Base-by-base conservation (phyloP, 345 rosid species). In the Excoecaria agallocha region DNA sequence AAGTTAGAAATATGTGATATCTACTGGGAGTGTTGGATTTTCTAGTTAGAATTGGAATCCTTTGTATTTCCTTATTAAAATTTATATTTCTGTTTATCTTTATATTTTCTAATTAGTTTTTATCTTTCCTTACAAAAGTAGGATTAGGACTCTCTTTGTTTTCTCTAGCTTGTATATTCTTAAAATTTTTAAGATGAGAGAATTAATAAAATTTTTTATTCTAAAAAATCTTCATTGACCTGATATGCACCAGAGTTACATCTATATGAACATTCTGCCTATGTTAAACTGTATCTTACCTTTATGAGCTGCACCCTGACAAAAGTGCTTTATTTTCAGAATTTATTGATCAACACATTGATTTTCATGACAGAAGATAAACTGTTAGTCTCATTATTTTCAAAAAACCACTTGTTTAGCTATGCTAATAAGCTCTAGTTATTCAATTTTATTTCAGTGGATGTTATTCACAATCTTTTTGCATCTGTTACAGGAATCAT, bases 401-500 rank as follows among this genome's bases (percentile, higher is more conserved):
- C 54, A 9, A 8, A 7, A 35, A 45, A 41, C 20, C 69, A 37
- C 52, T 20, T 8, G 30, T 12, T 43, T 52, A 11, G 49, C 68
- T 43, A 22, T 61, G 59, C 57, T 73, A 15, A 30, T 54, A n/a
- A 15, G 16, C 22, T 37, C 48, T 17, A 9, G 41, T 39, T n/a
- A 30, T 12, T 20, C 24, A 25, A 19, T 24, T 22, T 4, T 57
- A 11, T 46, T 68, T 50, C n/a, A 30, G 8, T 68, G 25, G 9
- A 6, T 69, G 22, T 9, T 2, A 13, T 56, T 58, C 41, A 37
- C n/a, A 60, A 25, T 62, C 35, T 45, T 57, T 62, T 73, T 71
- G 56, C 48, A 51, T 78, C 60, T 72, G 60, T 76, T 79, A 67
- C 83, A 92, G 98, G 92, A 94, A 69, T 88, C 80, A 43, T 92